phyloP scores from a whole-genome alignment of 148 eudicot genomes.

The Cornus kousa region DNA sequence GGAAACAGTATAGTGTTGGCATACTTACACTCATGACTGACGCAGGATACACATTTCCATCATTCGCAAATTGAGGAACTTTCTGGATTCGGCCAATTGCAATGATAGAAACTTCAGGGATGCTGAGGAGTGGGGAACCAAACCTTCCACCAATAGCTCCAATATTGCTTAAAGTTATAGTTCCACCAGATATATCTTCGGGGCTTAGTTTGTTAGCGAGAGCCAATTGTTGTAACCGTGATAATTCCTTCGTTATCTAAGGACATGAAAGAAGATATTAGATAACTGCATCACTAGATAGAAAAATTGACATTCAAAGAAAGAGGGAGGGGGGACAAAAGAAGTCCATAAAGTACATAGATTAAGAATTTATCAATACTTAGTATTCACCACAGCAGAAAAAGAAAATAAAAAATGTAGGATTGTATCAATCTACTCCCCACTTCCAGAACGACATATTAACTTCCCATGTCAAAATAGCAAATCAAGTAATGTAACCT shows the following conservation, averaged over 20 bases:
- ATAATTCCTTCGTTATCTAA: constrained; percentile 84
- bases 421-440: neutral
- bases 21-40: constrained; percentile 76
- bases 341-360: neutral
- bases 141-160: constrained; percentile 96
- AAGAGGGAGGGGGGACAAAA: neutral
- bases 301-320: neutral
- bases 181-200: constrained; percentile 82
- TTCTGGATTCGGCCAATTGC: constrained; percentile 83
- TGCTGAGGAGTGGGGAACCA: constrained; percentile 84
- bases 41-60: constrained; percentile 66
- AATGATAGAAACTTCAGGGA: constrained; percentile 85
- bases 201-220: constrained; percentile 72
- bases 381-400: neutral
- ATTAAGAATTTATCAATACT: neutral
- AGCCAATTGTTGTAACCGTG: constrained; percentile 70
- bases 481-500: too few species aligned
- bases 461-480: too few species aligned
- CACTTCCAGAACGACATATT: too few species aligned
- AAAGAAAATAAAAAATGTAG: neutral
- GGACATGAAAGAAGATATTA: constrained; percentile 6
- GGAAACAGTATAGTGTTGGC: neutral
- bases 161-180: constrained; percentile 90
- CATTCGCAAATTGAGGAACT: constrained; percentile 61
- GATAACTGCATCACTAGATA: neutral